Evolutionary conservation across 208 protist genomes (phyloP).

Genomic region (Endotrypanum monterogeii): DNA sequence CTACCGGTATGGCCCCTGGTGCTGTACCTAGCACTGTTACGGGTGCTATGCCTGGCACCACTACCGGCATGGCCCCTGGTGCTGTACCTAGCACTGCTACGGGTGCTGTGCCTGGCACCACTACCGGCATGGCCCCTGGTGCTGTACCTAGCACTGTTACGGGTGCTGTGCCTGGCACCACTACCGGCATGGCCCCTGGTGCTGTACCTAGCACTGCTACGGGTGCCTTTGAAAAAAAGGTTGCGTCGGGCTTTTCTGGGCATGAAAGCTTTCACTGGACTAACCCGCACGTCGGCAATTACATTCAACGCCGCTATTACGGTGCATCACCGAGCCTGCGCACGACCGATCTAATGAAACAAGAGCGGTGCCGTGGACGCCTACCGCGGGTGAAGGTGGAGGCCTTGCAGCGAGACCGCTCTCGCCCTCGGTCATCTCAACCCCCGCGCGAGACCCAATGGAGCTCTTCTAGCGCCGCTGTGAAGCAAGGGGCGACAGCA

Average conservation of each 20-base stretch:
- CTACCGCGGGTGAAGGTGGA: slow-evolving; percentile 66
- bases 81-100: not conserved
- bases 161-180: not conserved
- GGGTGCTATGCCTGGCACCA: not conserved
- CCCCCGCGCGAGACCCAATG: slow-evolving; percentile 1
- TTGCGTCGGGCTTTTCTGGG: not conserved
- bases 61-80: not conserved
- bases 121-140: too few species aligned
- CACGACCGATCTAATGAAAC: slow-evolving; percentile 63
- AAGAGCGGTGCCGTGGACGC: slow-evolving; percentile 28
- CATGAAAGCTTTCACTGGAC: slow-evolving; percentile 56
- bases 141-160: not conserved
- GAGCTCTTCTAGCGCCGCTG: not conserved
- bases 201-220: not conserved
- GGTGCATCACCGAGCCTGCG: slow-evolving; percentile 82
- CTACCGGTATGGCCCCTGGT: not conserved
- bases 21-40: not conserved
- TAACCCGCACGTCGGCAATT: slow-evolving; percentile 87
- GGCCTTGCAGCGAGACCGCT: slow-evolving; percentile 32
- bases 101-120: too few species aligned
- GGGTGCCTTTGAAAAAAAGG: not conserved
- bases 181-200: not conserved
- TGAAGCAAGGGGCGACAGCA: not conserved
- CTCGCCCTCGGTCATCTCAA: slow-evolving; percentile 11
- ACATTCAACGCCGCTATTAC: slow-evolving; percentile 90